These are phyloP conservation scores for Fraxinus greggii DNA, from an alignment of 305 asterid species.

Conservation along the genomic window DNA sequence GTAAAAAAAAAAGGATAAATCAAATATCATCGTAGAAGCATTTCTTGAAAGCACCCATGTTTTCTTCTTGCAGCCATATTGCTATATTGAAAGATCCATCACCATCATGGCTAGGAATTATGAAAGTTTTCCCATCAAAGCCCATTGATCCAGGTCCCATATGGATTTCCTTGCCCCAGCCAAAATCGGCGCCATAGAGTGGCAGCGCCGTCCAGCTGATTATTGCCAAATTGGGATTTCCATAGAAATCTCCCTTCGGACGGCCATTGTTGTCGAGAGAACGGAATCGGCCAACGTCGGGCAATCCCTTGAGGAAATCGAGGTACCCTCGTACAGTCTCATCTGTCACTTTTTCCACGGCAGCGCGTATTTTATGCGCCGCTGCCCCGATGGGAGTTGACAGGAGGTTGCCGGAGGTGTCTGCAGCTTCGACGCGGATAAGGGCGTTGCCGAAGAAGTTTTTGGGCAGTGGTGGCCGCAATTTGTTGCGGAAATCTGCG, in stretches of 20 bases:
- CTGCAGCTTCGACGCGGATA: conserved; percentile 40
- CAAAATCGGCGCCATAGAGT: conserved; percentile 46
- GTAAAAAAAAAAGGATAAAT: not conserved
- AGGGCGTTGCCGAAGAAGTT: conserved; percentile 53
- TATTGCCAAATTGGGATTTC: conserved; percentile 47
- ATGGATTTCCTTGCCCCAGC: conserved; percentile 52
- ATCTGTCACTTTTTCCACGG: conserved; percentile 41
- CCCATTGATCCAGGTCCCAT: conserved; percentile 55
- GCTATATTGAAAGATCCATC: conserved; percentile 44
- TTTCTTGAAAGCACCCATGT: conserved; percentile 34
- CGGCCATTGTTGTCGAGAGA: conserved; percentile 43
- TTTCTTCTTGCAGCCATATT: conserved; percentile 49
- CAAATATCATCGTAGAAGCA: conserved; percentile 36
- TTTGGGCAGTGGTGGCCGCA: conserved; percentile 36
- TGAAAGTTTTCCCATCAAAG: conserved; percentile 48
- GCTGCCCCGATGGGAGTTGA: conserved; percentile 27
- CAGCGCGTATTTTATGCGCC: conserved; percentile 31
- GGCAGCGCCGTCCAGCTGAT: conserved; percentile 49
- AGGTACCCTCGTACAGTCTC: conserved; percentile 34
- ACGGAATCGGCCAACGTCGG: conserved; percentile 43
- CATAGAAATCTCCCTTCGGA: conserved; percentile 49
- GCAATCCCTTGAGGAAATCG: conserved; percentile 35
- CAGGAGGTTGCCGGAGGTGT: conserved; percentile 34
- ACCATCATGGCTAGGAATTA: conserved; percentile 41
- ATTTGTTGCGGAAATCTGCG: conserved; percentile 41